Evolutionary conservation across 148 eudicot genomes (phyloP), one percentile per base, ranked within the genome.

Genomic region (Hydrangea macrophylla): DNA sequence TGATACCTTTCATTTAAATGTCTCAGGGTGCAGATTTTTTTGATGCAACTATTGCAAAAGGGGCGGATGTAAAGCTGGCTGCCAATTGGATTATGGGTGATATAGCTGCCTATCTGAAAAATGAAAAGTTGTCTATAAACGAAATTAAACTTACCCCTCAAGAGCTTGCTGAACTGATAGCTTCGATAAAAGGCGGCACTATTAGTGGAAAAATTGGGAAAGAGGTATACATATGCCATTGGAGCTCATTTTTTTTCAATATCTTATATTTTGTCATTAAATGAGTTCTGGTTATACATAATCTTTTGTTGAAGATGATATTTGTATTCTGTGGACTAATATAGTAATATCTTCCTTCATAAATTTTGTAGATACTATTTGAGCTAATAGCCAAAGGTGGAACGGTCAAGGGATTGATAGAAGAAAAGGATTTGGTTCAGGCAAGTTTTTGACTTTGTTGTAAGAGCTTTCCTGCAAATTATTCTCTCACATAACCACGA

Each of bases 81-180:
- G 83, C 97, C 53, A 94, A 94, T 70, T 94, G 98, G 98, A 86
- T 94, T 57, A 94, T 94, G 98, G 91, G 98, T 58, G 98, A 94
- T 74, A 80, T 94, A 78, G 95, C 98, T 71, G 92, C 92, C 20
- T 88, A 94, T 70, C 62, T 90, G 91, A 94, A 94, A 78, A 85
- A 90, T 59, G 89, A 94, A 60, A 79, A 88, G 77, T 51, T 88
- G 64, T 74, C 87, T 50, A 81, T 90, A 54, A 80, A 77, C 65
- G 98, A 90, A 32, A 83, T 88, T 58, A 90, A 90, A 73, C 90
- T 90, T 74, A 82, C 88, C 60, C 86, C 98, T 58, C 53, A 69
- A 56, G 96, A 94, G 76, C 73, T 94, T 80, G 86, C 92, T 48
- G 96, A 86, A 75, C 76, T 94, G 71, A 94, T 94, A 65, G 80